Conservation (phyloP, 2,329 filamentous ascomycete genomes). For the Ophiocordyceps australis region DNA sequence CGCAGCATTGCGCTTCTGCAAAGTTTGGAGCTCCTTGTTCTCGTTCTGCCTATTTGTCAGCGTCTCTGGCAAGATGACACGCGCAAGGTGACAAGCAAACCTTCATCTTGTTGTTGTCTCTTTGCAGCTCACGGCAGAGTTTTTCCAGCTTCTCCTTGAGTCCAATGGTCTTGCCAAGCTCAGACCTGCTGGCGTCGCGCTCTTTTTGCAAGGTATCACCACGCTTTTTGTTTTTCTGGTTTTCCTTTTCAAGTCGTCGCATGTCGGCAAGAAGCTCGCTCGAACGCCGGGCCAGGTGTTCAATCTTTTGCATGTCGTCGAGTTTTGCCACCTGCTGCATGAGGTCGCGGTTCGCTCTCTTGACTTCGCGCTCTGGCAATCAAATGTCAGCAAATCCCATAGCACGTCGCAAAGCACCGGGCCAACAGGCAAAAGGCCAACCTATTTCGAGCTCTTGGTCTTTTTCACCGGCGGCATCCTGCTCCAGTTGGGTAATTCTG, state of each 20-base stretch:
- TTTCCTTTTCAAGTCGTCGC: slow-evolving; percentile 88
- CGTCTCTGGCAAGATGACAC: slow-evolving; percentile 11
- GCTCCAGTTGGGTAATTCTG: slow-evolving; percentile 88
- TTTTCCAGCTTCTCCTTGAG: slow-evolving; percentile 97
- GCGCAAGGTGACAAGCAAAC: slow-evolving; percentile 21
- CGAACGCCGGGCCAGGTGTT: slow-evolving; percentile 77
- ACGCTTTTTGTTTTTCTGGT: slow-evolving; percentile 88
- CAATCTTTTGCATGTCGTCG: slow-evolving; percentile 80
- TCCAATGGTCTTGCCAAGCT: slow-evolving; percentile 75
- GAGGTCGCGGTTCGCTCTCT: slow-evolving; percentile 82
- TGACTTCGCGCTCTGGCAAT: slow-evolving; percentile 70
- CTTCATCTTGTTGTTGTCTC: slow-evolving; percentile 98
- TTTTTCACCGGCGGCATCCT: slow-evolving; percentile 82
- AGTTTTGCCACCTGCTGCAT: slow-evolving; percentile 80
- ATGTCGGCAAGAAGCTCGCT: slow-evolving; percentile 84
- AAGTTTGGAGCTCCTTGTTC: slow-evolving; percentile 79
- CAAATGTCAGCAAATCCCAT: not conserved
- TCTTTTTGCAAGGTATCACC: slow-evolving; percentile 92
- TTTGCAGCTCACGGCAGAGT: slow-evolving; percentile 79
- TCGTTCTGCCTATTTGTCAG: slow-evolving; percentile 43
- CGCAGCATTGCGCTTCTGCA: slow-evolving; percentile 63
- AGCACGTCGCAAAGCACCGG: slow-evolving; percentile 1
- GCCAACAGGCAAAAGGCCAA: slow-evolving; percentile 60
- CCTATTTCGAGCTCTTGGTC: slow-evolving; percentile 93
- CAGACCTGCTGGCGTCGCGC: slow-evolving; percentile 74